Base-by-base conservation (phyloP, 768 basidiomycete species). In the Termitomyces sp. region DNA sequence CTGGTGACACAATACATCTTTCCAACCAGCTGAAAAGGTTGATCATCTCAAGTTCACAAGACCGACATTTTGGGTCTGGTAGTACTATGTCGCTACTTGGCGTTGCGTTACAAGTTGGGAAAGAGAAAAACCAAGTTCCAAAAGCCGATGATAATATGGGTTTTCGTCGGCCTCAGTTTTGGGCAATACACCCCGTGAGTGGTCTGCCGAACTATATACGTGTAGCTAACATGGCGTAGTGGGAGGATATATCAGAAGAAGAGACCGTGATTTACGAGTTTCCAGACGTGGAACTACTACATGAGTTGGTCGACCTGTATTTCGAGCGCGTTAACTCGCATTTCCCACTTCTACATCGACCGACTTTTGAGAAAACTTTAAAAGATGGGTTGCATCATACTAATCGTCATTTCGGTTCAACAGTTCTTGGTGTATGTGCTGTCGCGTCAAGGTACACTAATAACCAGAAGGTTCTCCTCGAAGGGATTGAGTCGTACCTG, bases 391-490 rank as follows among this genome's bases (percentile, higher is more conserved):
- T 81, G 6, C 83, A 90, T 68, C 65, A 79, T 7, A 70, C 68
- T 4, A 78, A 88, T 54, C 39, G 70, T 1, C 66, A 75, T 0
- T 91, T 92, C 67, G 82, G 77, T 0, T 71, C 76, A 27, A 75
- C 78, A 0, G 80, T 92, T 46, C 78, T 92, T 11, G 71, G 85
- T 4, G 79, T 89, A 0, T 87, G 88, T 65, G 88, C 91, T 0
- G 69, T 83, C 36, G 89, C 75, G 31, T 71, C 74, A 57, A 78
- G 89, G 31, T 88, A 75, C 65, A 78, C 82, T n/a, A 75, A 86
- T 58, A 87, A 81, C 55, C 71, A 73, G 0, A 64, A 76, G 31
- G 74, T 78, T 13, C 62, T 74, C 45, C 62, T 70, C 16, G 66
- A 69, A 15, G 72, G 68, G 31, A 78, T 74, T 44, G 66, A 72